A percentile compares a stretch with the other conserved stretches of the same genome.
Evolutionary conservation across 192 early-diverging fungal genomes (phyloP).

Genomic region (Pecoramyces ruminantium): DNA sequence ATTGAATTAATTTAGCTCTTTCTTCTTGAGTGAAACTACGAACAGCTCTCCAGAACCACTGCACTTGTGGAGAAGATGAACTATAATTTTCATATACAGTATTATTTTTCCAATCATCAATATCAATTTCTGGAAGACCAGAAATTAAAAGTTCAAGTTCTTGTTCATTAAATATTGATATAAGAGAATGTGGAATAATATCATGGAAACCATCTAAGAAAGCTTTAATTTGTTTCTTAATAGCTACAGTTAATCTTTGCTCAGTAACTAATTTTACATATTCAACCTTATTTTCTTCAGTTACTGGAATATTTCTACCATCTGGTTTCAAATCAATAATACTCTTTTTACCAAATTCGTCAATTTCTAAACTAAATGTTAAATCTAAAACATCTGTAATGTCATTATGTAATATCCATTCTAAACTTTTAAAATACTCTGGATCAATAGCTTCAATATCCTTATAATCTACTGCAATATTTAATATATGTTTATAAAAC

Average conservation of each 20-base stretch:
- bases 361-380: slow-evolving; percentile 83
- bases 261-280: slow-evolving; percentile 87
- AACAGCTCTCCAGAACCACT: slow-evolving; percentile 98
- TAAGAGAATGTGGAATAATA: slow-evolving; percentile 75
- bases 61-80: slow-evolving; percentile 69
- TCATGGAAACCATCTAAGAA: slow-evolving; percentile 94
- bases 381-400: slow-evolving; percentile 88
- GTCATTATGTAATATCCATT: slow-evolving; percentile 95
- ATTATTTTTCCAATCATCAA: slow-evolving; percentile 99
- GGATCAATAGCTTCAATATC: slow-evolving; percentile 97
- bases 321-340: slow-evolving; percentile 75
- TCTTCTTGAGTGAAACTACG: slow-evolving; percentile 95
- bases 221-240: slow-evolving; percentile 83
- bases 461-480: slow-evolving; percentile 80
- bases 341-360: slow-evolving; percentile 77
- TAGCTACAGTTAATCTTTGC: slow-evolving; percentile 76
- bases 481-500: slow-evolving; percentile 96
- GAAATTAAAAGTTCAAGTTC: slow-evolving; percentile 96
- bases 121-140: slow-evolving; percentile 95
- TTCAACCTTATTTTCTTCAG: slow-evolving; percentile 91
- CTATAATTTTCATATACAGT: slow-evolving; percentile 80
- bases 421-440: slow-evolving; percentile 88
- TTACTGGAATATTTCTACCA: slow-evolving; percentile 76
- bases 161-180: slow-evolving; percentile 97
- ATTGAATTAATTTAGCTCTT: slow-evolving; percentile 91